phyloP scores from a whole-genome alignment of 1,284 basidiomycete species.

The Ceratorhiza oryzae-sativae region DNA sequence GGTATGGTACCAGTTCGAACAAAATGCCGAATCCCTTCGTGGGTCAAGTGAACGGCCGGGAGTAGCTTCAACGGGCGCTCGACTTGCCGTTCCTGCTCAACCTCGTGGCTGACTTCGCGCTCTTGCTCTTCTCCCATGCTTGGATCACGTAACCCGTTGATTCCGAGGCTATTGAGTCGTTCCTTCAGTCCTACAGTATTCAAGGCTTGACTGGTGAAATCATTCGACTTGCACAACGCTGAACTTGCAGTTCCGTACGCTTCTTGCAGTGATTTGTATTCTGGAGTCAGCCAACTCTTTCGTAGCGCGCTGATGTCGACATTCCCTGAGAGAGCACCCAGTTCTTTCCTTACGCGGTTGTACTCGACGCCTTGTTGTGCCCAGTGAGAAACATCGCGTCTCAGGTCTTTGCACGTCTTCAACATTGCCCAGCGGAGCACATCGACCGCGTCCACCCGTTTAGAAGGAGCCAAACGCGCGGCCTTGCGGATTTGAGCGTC shows the following conservation, averaged over 20 bases:
- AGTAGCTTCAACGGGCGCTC: conserved; percentile 12
- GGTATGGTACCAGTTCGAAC: not conserved
- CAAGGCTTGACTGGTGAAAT: conserved; percentile 47
- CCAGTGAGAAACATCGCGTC: conserved; percentile 33
- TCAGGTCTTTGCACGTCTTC: conserved; percentile 30
- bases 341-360: conserved; percentile 45
- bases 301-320: not conserved
- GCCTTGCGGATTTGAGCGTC: conserved; percentile 53
- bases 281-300: conserved; percentile 54
- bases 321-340: not conserved
- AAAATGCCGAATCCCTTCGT: not conserved
- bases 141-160: not conserved
- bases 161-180: not conserved
- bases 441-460: not conserved
- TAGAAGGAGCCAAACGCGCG: not conserved
- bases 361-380: conserved; percentile 58
- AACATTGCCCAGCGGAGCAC: conserved; percentile 32
- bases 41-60: not conserved
- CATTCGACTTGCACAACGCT: conserved; percentile 48
- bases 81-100: conserved; percentile 37
- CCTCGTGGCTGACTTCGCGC: conserved; percentile 52
- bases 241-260: conserved; percentile 48
- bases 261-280: conserved; percentile 53
- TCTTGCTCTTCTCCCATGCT: conserved; percentile 60
- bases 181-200: conserved; percentile 46